Conservation (phyloP, 441 rosid species). For the Adansonia gregorii region DNA sequence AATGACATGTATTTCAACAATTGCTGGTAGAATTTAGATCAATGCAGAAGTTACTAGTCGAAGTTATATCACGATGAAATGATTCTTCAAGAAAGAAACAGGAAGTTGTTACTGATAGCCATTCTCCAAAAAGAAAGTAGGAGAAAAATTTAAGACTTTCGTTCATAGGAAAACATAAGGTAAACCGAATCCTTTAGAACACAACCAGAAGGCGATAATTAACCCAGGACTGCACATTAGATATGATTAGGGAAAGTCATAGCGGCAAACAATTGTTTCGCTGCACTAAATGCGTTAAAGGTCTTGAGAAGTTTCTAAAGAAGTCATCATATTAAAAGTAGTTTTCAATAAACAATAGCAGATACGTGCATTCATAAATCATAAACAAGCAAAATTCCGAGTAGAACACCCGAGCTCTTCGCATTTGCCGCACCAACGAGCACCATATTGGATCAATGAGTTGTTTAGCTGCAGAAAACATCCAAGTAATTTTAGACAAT, state of each 20-base stretch:
- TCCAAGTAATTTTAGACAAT: not conserved
- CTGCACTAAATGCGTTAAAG: slow-evolving; percentile 44
- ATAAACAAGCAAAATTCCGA: slow-evolving; percentile 39
- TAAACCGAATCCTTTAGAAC: not conserved
- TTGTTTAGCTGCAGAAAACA: slow-evolving; percentile 47
- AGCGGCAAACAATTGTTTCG: slow-evolving; percentile 40
- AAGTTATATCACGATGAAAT: too few species aligned
- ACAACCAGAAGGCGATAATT: slow-evolving; percentile 12
- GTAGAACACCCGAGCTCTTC: slow-evolving; percentile 39
- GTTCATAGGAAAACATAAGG: not conserved
- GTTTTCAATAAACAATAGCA: not conserved
- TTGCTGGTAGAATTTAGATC: too few species aligned
- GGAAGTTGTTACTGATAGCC: not conserved
- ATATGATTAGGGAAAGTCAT: slow-evolving; percentile 46
- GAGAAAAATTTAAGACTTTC: not conserved
- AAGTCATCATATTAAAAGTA: slow-evolving; percentile 37
- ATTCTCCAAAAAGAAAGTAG: not conserved
- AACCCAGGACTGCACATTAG: slow-evolving; percentile 52
- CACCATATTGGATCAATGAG: slow-evolving; percentile 28
- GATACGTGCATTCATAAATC: slow-evolving; percentile 28
- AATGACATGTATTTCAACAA: too few species aligned
- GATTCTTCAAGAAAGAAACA: too few species aligned
- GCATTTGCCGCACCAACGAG: slow-evolving; percentile 18
- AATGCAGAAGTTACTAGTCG: too few species aligned
- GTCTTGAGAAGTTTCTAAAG: slow-evolving; percentile 28